Evolutionary conservation across 371 early-diverging fungal genomes (phyloP), one percentile per base, ranked within the genome.

Genomic region (Chytridium lagenaria): DNA sequence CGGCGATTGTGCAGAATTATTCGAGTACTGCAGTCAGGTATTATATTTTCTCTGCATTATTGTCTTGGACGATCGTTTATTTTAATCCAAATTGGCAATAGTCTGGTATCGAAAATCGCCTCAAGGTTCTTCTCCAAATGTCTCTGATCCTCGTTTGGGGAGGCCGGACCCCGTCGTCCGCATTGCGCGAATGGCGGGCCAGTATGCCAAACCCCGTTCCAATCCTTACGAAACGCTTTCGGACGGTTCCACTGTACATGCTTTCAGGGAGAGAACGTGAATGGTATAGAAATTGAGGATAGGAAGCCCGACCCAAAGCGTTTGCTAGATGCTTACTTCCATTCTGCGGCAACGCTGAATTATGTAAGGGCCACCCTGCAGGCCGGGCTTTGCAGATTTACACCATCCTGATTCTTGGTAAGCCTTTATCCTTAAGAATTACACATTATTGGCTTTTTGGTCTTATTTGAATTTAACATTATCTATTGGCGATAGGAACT

Each of bases 1-100:
- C 71, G 98, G 98, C 64, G 98, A 97, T 81, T 98, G 98, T 82
- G 98, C 98, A 30, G 98, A 98, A 84, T 87, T 94, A 40, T 98
- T 98, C 81, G 96, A 96, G 74, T 95, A 97, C 80, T 98, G 98
- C 81, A 89, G 92, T 31, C 88, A 91, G 87, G 92, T 92, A 86
- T n/a, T n/a, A n/a, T n/a, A n/a, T n/a, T n/a, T n/a, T n/a, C n/a
- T n/a, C n/a, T n/a, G n/a, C n/a, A n/a, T n/a, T 16, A 86, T 68
- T 55, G 38, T 19, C 49, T 31, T 15, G n/a, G n/a, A 22, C 36
- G 16, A 49, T 49, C 69, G 52, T 22, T 26, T 57, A 37, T 16
- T 33, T 52, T 16, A 55, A 67, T 23, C 7, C 2, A 0, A 49
- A 10, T 10, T 49, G 49, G 49, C 10, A 10, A 1, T 78, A 94